Evolutionary conservation across 140 eudicot genomes (phyloP), one percentile per base, ranked within the genome.

Genomic region (Ambrosia hybrid): DNA sequence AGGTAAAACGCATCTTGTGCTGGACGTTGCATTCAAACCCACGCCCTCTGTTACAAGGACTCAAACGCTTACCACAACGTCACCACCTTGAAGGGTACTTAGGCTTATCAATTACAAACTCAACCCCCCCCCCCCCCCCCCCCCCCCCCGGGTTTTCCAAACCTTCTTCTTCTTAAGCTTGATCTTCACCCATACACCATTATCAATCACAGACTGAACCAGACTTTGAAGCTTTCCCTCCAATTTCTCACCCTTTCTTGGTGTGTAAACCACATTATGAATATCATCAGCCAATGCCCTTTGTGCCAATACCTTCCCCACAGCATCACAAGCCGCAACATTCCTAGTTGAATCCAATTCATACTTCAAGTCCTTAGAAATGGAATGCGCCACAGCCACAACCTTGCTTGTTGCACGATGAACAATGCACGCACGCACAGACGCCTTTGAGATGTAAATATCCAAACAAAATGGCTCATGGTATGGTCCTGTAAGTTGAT

Each of bases 381-480:
- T 92, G 14, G 98, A 92, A 83, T 92, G 95, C 14, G 96, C 88
- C 15, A 87, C 96, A 37, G 68, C 89, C 37, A 92, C 96, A 11
- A 92, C 98, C 6, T 92, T 87, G 77, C 98, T 92, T 12, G 96
- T 92, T 5, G 86, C 95, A 37, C 96, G 85, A 72, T 92, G 98
- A 73, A 92, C 80, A 34, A 92, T 77, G 78, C 98, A 85, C 16
- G 93, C 98, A 37, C 96, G 89, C 10, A 87, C 93, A 37, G 98
- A 92, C 53, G 91, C 89, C 67, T 87, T 89, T 0, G 98, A 85
- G 39, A 92, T 78, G 41, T 77, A 87, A 58, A 92, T 80, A 77
- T 92, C 98, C 78, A 92, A 83, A 74, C 98, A 92, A 81, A 92
- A 92, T 9, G 98, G 98, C 68, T 92, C 98, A 59, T 89, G 96